phyloP scores from a whole-genome alignment of 352 stramenopile genomes.

The Phytophthora podocarpi region DNA sequence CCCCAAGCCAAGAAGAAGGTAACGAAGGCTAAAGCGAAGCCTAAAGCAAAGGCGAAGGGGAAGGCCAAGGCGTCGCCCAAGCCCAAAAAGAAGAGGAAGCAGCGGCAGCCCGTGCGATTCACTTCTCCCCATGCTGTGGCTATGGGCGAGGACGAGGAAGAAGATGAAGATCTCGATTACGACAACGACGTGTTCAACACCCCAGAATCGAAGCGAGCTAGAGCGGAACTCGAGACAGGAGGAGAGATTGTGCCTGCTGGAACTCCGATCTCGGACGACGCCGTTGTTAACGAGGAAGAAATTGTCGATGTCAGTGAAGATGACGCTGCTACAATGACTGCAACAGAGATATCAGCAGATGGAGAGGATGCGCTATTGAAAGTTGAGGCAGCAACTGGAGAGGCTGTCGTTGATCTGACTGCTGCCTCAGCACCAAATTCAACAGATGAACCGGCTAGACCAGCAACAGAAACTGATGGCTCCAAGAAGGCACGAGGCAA shows the following conservation, averaged over 20 bases:
- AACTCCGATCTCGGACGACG: slow-evolving; percentile 26
- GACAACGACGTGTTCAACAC: slow-evolving; percentile 38
- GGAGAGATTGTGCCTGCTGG: slow-evolving; percentile 27
- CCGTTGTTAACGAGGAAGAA: slow-evolving; percentile 20
- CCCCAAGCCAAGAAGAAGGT: slow-evolving; percentile 9
- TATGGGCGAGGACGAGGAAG: slow-evolving; percentile 31
- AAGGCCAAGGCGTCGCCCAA: slow-evolving; percentile 29
- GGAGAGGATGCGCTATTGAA: not conserved
- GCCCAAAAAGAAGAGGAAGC: slow-evolving; percentile 22
- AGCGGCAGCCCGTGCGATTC: slow-evolving; percentile 19
- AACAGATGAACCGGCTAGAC: not conserved
- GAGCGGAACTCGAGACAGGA: slow-evolving; percentile 25
- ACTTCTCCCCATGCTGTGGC: slow-evolving; percentile 39
- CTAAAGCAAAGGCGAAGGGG: slow-evolving; percentile 23
- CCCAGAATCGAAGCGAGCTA: slow-evolving; percentile 29
- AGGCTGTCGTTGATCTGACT: slow-evolving; percentile 31
- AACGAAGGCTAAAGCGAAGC: slow-evolving; percentile 23
- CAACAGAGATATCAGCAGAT: not conserved
- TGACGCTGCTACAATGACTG: not conserved
- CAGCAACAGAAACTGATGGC: slow-evolving; percentile 7
- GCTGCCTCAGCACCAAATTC: not conserved
- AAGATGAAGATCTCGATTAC: slow-evolving; percentile 25
- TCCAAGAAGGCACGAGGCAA: slow-evolving; percentile 26
- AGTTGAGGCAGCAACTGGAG: not conserved
- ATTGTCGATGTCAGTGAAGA: slow-evolving; percentile 22